phyloP scores from a whole-genome alignment of 1,139 yeast species.

The Ashbya aceris region DNA sequence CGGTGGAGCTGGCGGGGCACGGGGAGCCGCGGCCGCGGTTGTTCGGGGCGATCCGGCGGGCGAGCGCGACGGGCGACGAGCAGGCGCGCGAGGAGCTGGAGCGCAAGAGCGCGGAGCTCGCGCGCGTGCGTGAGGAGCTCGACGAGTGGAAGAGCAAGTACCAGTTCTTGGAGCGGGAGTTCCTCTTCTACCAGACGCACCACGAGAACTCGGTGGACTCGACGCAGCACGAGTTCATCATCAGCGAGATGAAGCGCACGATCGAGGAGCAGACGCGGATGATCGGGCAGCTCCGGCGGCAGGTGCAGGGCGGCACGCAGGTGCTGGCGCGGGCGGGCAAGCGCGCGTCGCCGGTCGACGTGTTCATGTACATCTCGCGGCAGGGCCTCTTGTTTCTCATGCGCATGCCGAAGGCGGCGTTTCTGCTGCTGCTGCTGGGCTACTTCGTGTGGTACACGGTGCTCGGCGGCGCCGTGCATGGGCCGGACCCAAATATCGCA shows the following conservation, averaged over 20 bases:
- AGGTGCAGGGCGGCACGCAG: constrained; percentile 1
- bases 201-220: constrained; percentile 12
- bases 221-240: constrained; percentile 23
- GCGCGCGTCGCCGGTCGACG: not conserved
- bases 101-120: constrained; percentile 23
- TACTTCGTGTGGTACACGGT: constrained; percentile 1
- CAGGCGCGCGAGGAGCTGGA: constrained; percentile 21
- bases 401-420: constrained; percentile 1
- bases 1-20: constrained; percentile 10
- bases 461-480: not conserved
- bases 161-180: constrained; percentile 22
- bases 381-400: not conserved
- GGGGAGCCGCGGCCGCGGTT: constrained; percentile 17
- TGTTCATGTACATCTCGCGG: not conserved
- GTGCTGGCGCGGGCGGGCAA: not conserved
- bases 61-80: constrained; percentile 1
- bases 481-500: constrained; percentile 2
- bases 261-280: constrained; percentile 22
- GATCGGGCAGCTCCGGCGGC: constrained; percentile 13
- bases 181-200: constrained; percentile 18
- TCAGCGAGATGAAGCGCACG: constrained; percentile 23
- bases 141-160: constrained; percentile 18
- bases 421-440: not conserved
- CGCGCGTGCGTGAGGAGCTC: constrained; percentile 11
- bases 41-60: constrained; percentile 13